A percentile compares a stretch with the other conserved stretches of the same genome.
Conservation (phyloP, 768 basidiomycete genomes). For the Suillus sp. region DNA sequence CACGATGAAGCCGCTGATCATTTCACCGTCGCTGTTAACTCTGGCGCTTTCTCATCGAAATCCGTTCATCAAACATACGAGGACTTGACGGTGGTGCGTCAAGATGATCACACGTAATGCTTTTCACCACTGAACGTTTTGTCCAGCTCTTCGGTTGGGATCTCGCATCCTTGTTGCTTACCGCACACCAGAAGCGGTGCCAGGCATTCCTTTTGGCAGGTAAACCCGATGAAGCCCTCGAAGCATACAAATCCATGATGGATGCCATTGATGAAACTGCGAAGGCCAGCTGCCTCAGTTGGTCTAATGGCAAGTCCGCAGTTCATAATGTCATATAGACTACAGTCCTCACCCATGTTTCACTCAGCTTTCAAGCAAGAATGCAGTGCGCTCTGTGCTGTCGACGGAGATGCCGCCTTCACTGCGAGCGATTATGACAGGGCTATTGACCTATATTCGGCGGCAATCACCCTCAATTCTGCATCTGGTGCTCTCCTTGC, state of each 20-base stretch:
- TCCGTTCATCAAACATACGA: not conserved
- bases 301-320: not conserved
- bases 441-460: no score
- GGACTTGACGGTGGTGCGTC: not conserved
- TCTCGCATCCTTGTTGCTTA: not conserved
- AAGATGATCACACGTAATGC: not conserved
- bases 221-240: not conserved
- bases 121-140: not conserved
- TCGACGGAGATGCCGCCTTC: no score
- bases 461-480: no score
- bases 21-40: not conserved
- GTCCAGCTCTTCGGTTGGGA: not conserved
- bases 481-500: no score
- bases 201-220: not conserved
- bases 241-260: not conserved
- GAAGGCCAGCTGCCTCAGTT: not conserved
- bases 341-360: not conserved
- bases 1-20: not conserved
- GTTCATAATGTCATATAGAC: not conserved
- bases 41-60: not conserved
- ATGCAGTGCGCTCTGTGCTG: not conserved
- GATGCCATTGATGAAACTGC: not conserved
- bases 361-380: not conserved
- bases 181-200: not conserved
- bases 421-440: no score